These are phyloP conservation scores for Cytospora paraplurivora DNA, from an alignment of 2,329 filamentous ascomycete species.

Conservation along the genomic window DNA sequence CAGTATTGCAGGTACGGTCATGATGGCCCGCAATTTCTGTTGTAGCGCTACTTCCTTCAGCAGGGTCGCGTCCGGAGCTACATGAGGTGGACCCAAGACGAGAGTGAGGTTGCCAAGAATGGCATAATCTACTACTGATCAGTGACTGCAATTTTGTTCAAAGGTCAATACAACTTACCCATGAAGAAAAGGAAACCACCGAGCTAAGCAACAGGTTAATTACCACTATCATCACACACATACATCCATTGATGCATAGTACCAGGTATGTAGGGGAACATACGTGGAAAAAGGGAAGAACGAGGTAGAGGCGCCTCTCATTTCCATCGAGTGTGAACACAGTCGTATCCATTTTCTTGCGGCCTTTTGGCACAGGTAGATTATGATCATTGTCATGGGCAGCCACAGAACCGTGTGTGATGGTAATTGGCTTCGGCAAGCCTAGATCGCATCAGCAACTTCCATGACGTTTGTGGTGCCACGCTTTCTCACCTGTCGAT, in stretches of 20 bases:
- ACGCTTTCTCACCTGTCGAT: slow-evolving; percentile 31
- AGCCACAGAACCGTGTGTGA: slow-evolving; percentile 32
- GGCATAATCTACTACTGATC: slow-evolving; percentile 30
- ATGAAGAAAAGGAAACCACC: slow-evolving; percentile 29
- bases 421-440: slow-evolving; percentile 30
- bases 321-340: slow-evolving; percentile 31
- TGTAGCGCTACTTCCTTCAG: slow-evolving; percentile 28
- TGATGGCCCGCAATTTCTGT: slow-evolving; percentile 28
- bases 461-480: background rate
- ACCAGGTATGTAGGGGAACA: too few species aligned
- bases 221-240: background rate
- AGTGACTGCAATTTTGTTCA: too few species aligned
- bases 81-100: slow-evolving; percentile 31
- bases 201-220: slow-evolving; percentile 23
- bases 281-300: slow-evolving; percentile 34
- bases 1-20: slow-evolving; percentile 29
- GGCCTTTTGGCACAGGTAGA: slow-evolving; percentile 27
- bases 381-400: slow-evolving; percentile 29
- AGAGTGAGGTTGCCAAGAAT: slow-evolving; percentile 29
- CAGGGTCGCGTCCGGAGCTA: slow-evolving; percentile 29
- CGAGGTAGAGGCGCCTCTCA: slow-evolving; percentile 29
- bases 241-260: too few species aligned
- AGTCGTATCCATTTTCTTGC: slow-evolving; percentile 28
- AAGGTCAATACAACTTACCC: slow-evolving; percentile 17
- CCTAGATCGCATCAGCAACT: slow-evolving; percentile 18